Evolutionary conservation across 2,329 filamentous ascomycete genomes (phyloP).

Genomic region (Phoma herbarum): DNA sequence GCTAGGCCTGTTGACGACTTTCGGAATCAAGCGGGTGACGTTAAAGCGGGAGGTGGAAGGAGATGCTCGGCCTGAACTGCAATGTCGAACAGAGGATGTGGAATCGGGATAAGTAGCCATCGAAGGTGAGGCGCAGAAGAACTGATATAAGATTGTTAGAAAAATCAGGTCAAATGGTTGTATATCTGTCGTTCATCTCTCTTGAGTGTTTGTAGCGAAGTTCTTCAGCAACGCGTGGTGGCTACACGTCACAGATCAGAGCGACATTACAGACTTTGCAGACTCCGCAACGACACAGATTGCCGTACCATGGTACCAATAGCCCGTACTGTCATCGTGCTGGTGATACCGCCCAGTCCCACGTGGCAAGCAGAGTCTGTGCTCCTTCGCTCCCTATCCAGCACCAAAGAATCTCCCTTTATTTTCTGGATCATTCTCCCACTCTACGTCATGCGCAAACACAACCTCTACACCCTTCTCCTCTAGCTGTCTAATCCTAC

Average conservation of each 20-base stretch:
- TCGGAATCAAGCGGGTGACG: conserved; percentile 46
- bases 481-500: conserved; percentile 52
- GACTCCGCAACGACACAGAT: neutral
- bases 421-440: conserved; percentile 54
- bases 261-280: no score
- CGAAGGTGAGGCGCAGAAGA: neutral
- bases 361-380: neutral
- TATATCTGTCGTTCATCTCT: no score
- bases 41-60: conserved; percentile 19
- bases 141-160: no score
- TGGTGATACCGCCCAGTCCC: neutral
- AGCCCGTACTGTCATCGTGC: neutral
- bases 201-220: no score
- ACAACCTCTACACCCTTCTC: conserved; percentile 59
- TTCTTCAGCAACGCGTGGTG: no score
- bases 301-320: neutral
- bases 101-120: neutral
- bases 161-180: no score
- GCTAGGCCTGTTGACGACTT: conserved; percentile 42
- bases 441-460: conserved; percentile 62
- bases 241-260: no score
- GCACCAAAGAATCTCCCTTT: conserved; percentile 41
- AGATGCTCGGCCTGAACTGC: neutral
- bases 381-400: neutral
- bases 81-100: neutral